Base-by-base conservation (phyloP, 257 asterid genomes). In the Orobanche coerulescens region DNA sequence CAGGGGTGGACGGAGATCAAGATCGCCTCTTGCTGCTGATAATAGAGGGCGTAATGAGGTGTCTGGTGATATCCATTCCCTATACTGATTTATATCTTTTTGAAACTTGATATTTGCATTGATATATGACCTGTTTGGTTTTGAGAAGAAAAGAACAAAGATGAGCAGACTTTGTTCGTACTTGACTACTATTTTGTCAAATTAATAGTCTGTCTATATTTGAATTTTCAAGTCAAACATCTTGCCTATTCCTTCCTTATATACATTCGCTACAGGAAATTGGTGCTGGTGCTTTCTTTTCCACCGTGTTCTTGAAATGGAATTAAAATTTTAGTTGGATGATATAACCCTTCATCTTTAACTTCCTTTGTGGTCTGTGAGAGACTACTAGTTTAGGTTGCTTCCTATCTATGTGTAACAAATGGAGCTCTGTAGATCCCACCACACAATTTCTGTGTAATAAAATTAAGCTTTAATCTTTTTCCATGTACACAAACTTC, bases 21-120 rank as follows among this genome's bases (percentile, higher is more conserved):
- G 81, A 67, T 88, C 98, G 11, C 96, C 95, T 52, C 28, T 64
- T 62, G 66, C 62, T 55, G 77, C 79, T 52, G 85, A 77, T 65
- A 73, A 73, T 37, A 76, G 94, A 75, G 78, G 78, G 53, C 93
- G 62, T 69, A 76, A 83, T 70, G 90, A 89, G 98, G 98, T 93
- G 81, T 80, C 89, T 79, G 87, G 85, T 86, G 90, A 86, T 81
- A 86, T 79, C 75, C 81, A 67, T 67, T 65, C 75, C 68, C 78
- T 68, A 54, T 72, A 50, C 62, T 52, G 26, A 22, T 68, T 68
- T 56, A 44, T 67, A 34, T 54, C 9, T 66, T 42, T 20, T 16
- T 51, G 7, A 65, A 23, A 20, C 42, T 64, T 46, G 39, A 14
- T 65, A 16, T 59, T 16, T 52, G 19, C 44, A 9, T 51, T 53